Percentiles rank a stretch among this genome's conserved stretches.
Conservation (phyloP, 2,329 filamentous ascomycete genomes). For the Rhynchosporium graminicola region DNA sequence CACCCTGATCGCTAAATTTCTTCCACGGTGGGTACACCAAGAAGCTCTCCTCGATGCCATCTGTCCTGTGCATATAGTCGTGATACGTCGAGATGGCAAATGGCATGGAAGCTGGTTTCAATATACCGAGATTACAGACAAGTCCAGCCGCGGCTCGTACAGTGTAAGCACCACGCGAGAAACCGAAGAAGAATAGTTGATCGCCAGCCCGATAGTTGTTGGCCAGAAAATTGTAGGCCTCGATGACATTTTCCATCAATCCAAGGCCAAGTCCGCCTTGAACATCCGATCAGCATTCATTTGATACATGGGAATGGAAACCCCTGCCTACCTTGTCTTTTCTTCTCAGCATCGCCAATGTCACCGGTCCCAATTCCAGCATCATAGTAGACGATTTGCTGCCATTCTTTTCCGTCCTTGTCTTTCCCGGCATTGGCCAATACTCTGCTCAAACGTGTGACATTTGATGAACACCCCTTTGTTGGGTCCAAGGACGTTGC, state of each 20-base stretch:
- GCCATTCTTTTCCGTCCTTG: constrained; percentile 14
- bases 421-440: constrained; percentile 22
- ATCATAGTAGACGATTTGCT: constrained; percentile 24
- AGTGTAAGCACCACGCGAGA: constrained; percentile 45
- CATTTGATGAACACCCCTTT: constrained; percentile 21
- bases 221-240: constrained; percentile 46
- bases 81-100: constrained; percentile 14
- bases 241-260: constrained; percentile 22
- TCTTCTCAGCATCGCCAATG: constrained; percentile 14
- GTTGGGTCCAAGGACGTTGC: constrained; percentile 17
- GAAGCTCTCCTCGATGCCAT: constrained; percentile 13
- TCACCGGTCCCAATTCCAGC: constrained; percentile 26
- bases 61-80: background rate
- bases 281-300: background rate
- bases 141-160: constrained; percentile 41
- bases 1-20: constrained; percentile 5
- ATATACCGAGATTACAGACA: constrained; percentile 41
- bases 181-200: constrained; percentile 37
- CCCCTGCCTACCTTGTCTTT: constrained; percentile 17
- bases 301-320: too few species aligned
- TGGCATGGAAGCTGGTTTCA: constrained; percentile 35
- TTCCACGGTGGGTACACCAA: background rate
- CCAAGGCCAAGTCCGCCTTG: constrained; percentile 21
- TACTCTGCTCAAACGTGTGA: constrained; percentile 19
- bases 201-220: constrained; percentile 20